Evolutionary conservation across 345 rosid species (phyloP).

Genomic region (Lepidium aucheri): DNA sequence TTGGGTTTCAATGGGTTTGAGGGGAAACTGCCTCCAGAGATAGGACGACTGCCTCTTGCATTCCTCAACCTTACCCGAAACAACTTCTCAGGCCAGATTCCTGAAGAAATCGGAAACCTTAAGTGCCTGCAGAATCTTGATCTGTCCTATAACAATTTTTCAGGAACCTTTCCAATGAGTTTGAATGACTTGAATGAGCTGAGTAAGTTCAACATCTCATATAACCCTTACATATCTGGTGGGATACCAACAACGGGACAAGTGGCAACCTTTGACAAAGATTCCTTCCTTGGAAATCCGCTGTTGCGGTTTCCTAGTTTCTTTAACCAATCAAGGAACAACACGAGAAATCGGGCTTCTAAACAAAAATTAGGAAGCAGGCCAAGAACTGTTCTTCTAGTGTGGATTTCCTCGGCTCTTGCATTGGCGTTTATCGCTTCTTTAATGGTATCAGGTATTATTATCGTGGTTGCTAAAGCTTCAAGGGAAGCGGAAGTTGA

Average conservation of each 20-base stretch:
- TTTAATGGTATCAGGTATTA: slow-evolving; percentile 39
- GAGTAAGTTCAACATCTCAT: slow-evolving; percentile 82
- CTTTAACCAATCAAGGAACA: slow-evolving; percentile 27
- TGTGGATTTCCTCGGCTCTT: slow-evolving; percentile 36
- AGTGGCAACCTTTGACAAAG: slow-evolving; percentile 60
- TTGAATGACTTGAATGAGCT: slow-evolving; percentile 48
- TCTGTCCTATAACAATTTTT: slow-evolving; percentile 73
- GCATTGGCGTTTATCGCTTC: slow-evolving; percentile 30
- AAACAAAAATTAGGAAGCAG: slow-evolving; percentile 12
- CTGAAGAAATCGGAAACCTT: slow-evolving; percentile 48
- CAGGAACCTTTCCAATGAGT: slow-evolving; percentile 64
- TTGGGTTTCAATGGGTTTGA: slow-evolving; percentile 51
- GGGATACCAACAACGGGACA: slow-evolving; percentile 66
- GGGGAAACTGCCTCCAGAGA: slow-evolving; percentile 53
- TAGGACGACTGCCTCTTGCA: slow-evolving; percentile 55
- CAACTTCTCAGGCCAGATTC: slow-evolving; percentile 57
- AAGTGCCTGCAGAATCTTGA: slow-evolving; percentile 77
- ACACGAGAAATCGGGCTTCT: not conserved
- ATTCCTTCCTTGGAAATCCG: slow-evolving; percentile 74
- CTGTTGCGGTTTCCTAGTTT: slow-evolving; percentile 44
- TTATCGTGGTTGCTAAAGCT: slow-evolving; percentile 33
- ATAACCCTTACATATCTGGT: slow-evolving; percentile 66
- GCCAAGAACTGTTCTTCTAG: slow-evolving; percentile 20
- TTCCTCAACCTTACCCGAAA: slow-evolving; percentile 66
- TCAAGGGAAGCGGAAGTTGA: slow-evolving; percentile 32